Evolutionary conservation across 2,329 filamentous ascomycete genomes (phyloP), one percentile per base, ranked within the genome.

Genomic region (Drechslerella stenobrocha): DNA sequence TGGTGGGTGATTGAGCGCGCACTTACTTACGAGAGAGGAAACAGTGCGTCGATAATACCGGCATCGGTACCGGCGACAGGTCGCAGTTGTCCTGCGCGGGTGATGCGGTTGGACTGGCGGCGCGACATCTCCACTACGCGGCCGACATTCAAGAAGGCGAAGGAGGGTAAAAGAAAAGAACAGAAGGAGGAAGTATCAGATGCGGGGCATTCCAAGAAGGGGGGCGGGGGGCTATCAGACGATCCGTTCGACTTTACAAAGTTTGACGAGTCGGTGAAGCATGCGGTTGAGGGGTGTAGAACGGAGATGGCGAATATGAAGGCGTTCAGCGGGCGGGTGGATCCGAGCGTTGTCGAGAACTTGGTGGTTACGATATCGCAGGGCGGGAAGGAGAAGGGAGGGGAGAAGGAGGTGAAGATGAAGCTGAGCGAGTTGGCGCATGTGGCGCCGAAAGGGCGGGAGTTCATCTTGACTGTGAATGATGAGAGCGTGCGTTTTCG

Each of bases 401-500:
- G 32, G 3, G 40, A 22, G 35, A 44, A 47, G 50, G 64, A 69
- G 64, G 57, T 44, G 2, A 69, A 63, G 47, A 28, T 61, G 52
- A 63, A 59, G 52, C 22, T 61, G 37, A 51, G 47, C 4, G 64
- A 63, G 52, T 30, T 61, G 24, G 64, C 57, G 13, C 57, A 69
- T 37, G 58, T 69, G 5, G 56, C 64, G 34, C 58, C 64, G 4
- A 61, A 67, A 51, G 63, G 63, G 8, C 34, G 63, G 30, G 63
- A 67, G 35, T 59, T 67, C 15, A 67, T 67, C 20, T 50, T 67
- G 34, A 67, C 63, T 28, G 63, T 67, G 23, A 67, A 67, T 24
- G 63, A 67, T 40, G 63, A 67, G 22, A 67, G 44, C n/a, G 63
- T 67, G 52, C 28, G 55, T 50, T 7, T 32, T 40, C 11, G 11